Evolutionary conservation across 139 green algal genomes (phyloP).

Genomic region (Volvox africanus): DNA sequence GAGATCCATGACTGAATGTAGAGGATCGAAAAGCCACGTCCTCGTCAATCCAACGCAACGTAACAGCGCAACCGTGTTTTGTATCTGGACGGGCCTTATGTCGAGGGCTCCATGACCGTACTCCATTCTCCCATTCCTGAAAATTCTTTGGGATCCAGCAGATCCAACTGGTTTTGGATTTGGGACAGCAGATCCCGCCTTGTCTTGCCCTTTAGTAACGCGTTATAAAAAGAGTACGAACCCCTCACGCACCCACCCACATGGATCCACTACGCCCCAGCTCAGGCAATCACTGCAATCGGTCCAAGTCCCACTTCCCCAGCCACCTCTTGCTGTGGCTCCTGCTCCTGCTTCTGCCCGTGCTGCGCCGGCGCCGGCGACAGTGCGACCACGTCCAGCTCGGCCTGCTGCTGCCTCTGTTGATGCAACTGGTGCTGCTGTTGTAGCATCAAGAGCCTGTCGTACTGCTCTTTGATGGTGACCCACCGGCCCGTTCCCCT

Average conservation of each 20-base stretch:
- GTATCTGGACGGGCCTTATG: no score
- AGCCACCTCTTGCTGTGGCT: not conserved
- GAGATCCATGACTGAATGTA: no score
- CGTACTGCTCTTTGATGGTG: constrained; percentile 4
- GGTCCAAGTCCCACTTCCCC: not conserved
- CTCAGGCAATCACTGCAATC: constrained; percentile 1
- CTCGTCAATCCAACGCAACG: no score
- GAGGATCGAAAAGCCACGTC: no score
- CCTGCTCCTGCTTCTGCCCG: not conserved
- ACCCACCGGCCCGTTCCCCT: constrained; percentile 41
- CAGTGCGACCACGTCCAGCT: not conserved
- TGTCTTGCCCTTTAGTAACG: not conserved
- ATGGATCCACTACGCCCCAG: not conserved
- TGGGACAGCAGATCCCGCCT: no score
- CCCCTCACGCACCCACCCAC: not conserved
- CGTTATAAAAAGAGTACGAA: not conserved
- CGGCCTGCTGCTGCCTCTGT: not conserved
- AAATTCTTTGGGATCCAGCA: no score
- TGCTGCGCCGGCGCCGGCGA: not conserved
- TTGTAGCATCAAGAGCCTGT: not conserved
- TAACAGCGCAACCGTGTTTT: no score
- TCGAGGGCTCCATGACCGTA: no score
- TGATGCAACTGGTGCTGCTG: not conserved
- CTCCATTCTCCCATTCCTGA: no score
- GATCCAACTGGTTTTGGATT: no score